Evolutionary conservation across 495 filamentous ascomycete genomes (phyloP).

Genomic region (Penicilliopsis zonata): DNA sequence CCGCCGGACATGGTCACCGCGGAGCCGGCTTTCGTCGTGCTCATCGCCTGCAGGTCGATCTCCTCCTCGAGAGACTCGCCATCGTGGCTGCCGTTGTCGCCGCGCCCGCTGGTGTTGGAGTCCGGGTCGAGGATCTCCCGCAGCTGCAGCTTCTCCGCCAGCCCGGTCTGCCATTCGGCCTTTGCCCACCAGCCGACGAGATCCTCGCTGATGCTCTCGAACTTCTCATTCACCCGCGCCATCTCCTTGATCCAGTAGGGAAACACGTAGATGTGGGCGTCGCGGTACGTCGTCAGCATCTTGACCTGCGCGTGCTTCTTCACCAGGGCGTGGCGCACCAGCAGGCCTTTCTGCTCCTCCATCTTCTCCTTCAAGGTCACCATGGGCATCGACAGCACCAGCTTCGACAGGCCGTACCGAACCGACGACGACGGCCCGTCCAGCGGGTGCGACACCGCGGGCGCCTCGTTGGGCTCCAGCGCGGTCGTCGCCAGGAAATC

Average conservation of each 20-base stretch:
- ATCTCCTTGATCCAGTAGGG: conserved; percentile 86
- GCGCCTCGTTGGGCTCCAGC: conserved; percentile 35
- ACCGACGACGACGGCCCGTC: conserved; percentile 47
- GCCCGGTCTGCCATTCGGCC: conserved; percentile 72
- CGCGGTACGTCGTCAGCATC: conserved; percentile 67
- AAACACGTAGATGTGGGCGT: conserved; percentile 88
- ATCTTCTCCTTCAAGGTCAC: conserved; percentile 73
- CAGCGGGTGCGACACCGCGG: conserved; percentile 39
- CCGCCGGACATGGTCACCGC: conserved; percentile 1
- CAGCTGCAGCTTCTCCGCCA: conserved; percentile 66
- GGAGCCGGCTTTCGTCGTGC: conserved; percentile 30
- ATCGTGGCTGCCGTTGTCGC: conserved; percentile 26
- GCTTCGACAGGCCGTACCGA: conserved; percentile 46
- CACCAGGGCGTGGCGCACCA: conserved; percentile 60
- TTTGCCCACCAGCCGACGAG: conserved; percentile 94
- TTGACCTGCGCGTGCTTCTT: conserved; percentile 59
- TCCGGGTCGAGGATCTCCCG: conserved; percentile 44
- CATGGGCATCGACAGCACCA: conserved; percentile 69
- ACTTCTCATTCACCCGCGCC: conserved; percentile 57
- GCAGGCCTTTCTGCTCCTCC: conserved; percentile 56
- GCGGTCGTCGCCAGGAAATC: conserved; percentile 75
- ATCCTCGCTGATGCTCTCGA: conserved; percentile 85
- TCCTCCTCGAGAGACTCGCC: conserved; percentile 41
- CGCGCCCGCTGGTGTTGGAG: conserved; percentile 14
- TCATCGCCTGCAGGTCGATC: conserved; percentile 50